Conservation (phyloP, 345 rosid genomes). For the Brassica incana region DNA sequence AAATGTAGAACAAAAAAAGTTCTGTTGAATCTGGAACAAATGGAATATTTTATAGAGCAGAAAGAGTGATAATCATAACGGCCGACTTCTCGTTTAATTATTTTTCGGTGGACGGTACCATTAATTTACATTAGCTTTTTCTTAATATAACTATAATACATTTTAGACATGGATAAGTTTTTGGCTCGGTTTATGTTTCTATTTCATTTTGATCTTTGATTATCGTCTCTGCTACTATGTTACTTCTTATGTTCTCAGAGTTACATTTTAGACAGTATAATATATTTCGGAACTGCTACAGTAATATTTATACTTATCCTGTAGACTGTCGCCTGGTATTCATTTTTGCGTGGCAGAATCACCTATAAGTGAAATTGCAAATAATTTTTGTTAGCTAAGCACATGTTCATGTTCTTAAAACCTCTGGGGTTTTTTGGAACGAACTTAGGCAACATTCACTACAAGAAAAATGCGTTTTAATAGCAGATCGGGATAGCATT, state of each 20-base stretch:
- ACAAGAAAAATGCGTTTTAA: no score
- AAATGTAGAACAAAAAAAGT: not conserved
- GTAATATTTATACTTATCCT: not conserved
- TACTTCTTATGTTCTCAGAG: no score
- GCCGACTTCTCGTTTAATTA: not conserved
- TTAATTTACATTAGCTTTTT: not conserved
- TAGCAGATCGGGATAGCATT: no score
- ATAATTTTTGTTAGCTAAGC: not conserved
- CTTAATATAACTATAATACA: not conserved
- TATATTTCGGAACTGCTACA: conserved; percentile 2
- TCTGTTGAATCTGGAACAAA: not conserved
- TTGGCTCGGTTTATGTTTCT: no score
- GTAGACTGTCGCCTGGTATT: not conserved
- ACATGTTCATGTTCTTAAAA: conserved; percentile 1
- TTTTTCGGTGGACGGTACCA: not conserved
- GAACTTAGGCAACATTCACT: not conserved
- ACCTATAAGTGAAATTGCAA: not conserved
- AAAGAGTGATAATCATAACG: not conserved
- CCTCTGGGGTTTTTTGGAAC: not conserved
- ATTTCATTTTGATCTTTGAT: no score
- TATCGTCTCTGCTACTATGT: no score
- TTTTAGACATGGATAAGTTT: not conserved
- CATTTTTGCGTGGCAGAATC: not conserved
- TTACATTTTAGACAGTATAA: not conserved
- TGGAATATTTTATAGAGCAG: not conserved